Conservation (phyloP, 177 flowering plant species). For the Telopea speciosissima region DNA sequence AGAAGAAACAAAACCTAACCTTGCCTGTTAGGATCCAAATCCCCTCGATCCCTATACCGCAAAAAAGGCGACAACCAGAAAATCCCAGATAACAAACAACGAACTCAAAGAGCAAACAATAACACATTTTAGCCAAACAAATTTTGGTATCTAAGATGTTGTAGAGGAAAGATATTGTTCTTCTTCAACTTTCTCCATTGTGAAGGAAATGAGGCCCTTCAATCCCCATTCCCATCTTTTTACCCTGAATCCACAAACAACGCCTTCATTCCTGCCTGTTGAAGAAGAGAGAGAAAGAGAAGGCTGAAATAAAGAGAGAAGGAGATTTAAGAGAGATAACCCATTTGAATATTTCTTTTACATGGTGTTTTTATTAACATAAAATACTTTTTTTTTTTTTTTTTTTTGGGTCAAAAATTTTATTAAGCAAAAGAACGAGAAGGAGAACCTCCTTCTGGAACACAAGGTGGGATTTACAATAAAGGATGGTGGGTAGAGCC, state of each 20-base stretch:
- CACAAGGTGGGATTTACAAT: too few species aligned
- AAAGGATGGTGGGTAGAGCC: too few species aligned
- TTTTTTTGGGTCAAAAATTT: too few species aligned
- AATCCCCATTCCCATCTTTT: conserved; percentile 9
- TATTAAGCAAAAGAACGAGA: too few species aligned
- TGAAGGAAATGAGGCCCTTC: background rate
- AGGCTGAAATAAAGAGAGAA: background rate
- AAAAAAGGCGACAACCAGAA: conserved; percentile 63
- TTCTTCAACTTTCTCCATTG: conserved; percentile 28
- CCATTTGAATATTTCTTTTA: background rate
- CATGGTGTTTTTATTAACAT: too few species aligned
- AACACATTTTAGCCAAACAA: conserved; percentile 36
- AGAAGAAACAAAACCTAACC: conserved; percentile 27
- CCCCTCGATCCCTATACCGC: conserved; percentile 27
- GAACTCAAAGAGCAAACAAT: conserved; percentile 37
- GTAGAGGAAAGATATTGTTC: conserved; percentile 19
- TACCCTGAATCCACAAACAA: background rate
- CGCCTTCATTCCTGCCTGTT: background rate
- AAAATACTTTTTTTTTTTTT: too few species aligned
- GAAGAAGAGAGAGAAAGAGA: background rate
- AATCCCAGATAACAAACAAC: conserved; percentile 55
- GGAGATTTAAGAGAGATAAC: background rate
- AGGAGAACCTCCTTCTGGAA: too few species aligned
- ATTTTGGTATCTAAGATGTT: conserved; percentile 6
- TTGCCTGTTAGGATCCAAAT: conserved; percentile 44